These are phyloP conservation scores for Curvularia sp. DNA, from an alignment of 2,329 filamentous ascomycete genomes.

Conservation along the genomic window DNA sequence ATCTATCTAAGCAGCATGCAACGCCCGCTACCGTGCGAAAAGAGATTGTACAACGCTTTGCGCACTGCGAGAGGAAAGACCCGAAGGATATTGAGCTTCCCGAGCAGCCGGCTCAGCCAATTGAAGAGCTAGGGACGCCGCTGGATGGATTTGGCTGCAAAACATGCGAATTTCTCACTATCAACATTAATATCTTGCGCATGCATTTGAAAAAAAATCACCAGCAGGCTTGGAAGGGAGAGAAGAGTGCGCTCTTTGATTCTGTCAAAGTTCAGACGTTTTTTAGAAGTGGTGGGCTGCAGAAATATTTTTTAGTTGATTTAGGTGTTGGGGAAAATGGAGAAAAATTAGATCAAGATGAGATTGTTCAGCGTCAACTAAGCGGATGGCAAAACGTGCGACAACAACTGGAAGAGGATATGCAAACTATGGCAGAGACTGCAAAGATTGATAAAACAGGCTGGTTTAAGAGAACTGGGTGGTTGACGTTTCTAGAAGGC, in stretches of 20 bases:
- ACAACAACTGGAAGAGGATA: neutral
- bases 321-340: too few relatives aligned
- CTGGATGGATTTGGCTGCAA: neutral
- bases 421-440: neutral
- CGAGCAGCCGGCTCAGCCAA: neutral
- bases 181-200: too few relatives aligned
- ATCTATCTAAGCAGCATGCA: neutral
- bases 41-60: neutral
- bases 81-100: neutral
- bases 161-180: too few relatives aligned
- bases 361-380: neutral
- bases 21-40: neutral
- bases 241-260: neutral
- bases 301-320: too few relatives aligned
- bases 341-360: too few relatives aligned
- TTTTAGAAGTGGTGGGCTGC: too few relatives aligned
- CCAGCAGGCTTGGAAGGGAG: too few relatives aligned
- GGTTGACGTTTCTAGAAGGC: neutral
- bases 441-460: neutral
- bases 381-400: neutral
- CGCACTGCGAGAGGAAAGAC: neutral
- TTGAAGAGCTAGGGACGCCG: neutral
- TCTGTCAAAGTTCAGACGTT: too few relatives aligned
- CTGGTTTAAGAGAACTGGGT: neutral
- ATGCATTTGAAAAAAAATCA: too few relatives aligned